A percentile compares a stretch with the other conserved stretches of the same genome.
phyloP scores from a whole-genome alignment of 805 yeast species.

The Ogataea glucozyma region DNA sequence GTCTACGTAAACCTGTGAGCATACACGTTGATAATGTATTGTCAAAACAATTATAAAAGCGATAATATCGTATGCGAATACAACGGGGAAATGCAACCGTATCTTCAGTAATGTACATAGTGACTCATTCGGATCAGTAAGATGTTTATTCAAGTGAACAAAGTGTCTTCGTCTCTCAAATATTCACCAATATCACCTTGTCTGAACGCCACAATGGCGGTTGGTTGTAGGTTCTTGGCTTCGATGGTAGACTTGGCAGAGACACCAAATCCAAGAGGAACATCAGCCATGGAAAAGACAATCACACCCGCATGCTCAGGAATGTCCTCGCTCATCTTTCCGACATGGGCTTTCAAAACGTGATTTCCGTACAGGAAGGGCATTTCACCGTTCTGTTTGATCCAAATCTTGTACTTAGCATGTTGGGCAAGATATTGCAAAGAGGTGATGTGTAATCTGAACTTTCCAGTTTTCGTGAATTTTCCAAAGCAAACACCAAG shows the following conservation, averaged over 20 bases:
- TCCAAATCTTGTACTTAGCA: conserved; percentile 95
- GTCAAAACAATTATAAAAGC: neutral
- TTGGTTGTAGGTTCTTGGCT: conserved; percentile 85
- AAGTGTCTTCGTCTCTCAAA: conserved; percentile 94
- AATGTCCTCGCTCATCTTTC: conserved; percentile 94
- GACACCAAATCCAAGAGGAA: conserved; percentile 94
- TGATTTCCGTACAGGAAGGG: conserved; percentile 96
- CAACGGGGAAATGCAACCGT: conserved; percentile 6
- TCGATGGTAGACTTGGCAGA: conserved; percentile 90
- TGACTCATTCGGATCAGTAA: conserved; percentile 12
- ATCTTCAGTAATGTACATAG: conserved; percentile 16
- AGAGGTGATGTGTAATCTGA: conserved; percentile 92
- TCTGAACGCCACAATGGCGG: conserved; percentile 92
- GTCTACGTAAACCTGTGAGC: neutral
- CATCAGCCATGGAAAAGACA: conserved; percentile 87
- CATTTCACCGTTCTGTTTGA: conserved; percentile 97
- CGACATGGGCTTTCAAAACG: conserved; percentile 93
- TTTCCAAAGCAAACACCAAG: conserved; percentile 93
- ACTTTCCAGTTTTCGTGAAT: conserved; percentile 96
- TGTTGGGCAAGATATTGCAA: conserved; percentile 77
- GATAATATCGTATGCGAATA: conserved; percentile 8
- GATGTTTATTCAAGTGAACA: conserved; percentile 77
- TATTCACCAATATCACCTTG: conserved; percentile 98
- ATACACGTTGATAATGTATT: conserved; percentile 1
- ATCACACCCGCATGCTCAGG: conserved; percentile 98